Base-by-base conservation (phyloP, 257 asterid species). In the Petunia secreta region DNA sequence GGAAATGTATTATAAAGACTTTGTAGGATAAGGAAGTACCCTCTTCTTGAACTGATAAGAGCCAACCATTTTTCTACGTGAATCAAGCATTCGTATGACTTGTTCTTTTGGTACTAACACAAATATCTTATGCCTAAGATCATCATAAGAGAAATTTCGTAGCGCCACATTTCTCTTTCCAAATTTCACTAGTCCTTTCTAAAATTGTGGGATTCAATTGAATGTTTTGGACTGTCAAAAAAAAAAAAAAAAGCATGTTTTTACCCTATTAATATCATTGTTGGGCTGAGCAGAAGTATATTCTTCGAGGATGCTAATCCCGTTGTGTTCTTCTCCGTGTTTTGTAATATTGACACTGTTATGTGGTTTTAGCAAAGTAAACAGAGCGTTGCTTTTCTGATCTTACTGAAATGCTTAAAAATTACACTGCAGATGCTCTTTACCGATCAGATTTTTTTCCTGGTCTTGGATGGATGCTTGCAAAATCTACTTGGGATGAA, bases 391-490 rank as follows among this genome's bases (percentile, higher is more conserved):
- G 15, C 71, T 78, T 80, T 44, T 46, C 50, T 69, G 41, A 62
- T 73, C 73, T 79, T 60, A 77, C 83, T 79, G 75, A 76, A 40
- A 80, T 69, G 65, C 57, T 76, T 80, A 77, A 71, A 67, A 63
- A 63, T 63, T 79, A 53, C 78, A 84, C 82, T 88, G 91, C 94
- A 96, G 99, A 94, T 88, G 92, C 87, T 73, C 96, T 96, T 81
- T 92, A 94, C 63, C 99, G 99, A 79, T 92, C 99, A 41, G 99
- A 96, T 85, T 96, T 96, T 84, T 96, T 96, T 86, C 99, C 99
- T 53, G 99, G 99, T 84, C 99, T 96, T 73, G 99, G 99, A 63
- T 96, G 99, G 99, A 96, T 96, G 99, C 97, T 94, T 15, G 77
- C 98, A 64, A 92, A 79, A 82, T 91, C 98, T 82, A 92, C 88